Percentiles rank a stretch among this genome's conserved stretches.
Evolutionary conservation across 257 asterid genomes (phyloP).

Genomic region (Fraxinus pennsylvanica): DNA sequence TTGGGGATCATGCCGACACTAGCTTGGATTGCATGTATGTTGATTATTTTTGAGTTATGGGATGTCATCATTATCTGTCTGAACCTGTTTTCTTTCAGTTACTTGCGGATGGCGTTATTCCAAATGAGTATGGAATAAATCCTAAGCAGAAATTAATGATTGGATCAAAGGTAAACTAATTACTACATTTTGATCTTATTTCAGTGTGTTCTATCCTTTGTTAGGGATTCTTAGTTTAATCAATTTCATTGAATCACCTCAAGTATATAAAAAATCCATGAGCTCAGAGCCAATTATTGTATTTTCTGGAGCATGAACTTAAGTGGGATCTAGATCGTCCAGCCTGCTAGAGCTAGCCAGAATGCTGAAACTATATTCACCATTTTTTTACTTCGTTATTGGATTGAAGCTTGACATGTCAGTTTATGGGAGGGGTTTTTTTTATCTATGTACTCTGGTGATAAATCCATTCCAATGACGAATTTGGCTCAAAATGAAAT

Average conservation of each 20-base stretch:
- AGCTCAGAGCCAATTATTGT: neutral
- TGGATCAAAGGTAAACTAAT: constrained; percentile 73
- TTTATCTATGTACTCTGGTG: constrained; percentile 4
- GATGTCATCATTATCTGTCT: neutral
- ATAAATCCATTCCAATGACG: constrained; percentile 1
- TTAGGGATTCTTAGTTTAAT: constrained; percentile 1
- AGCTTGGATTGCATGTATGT: neutral
- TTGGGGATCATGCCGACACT: neutral
- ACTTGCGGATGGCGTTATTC: constrained; percentile 98
- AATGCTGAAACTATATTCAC: constrained; percentile 8
- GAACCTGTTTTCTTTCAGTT: constrained; percentile 37
- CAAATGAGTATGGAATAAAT: constrained; percentile 93
- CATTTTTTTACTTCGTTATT: neutral
- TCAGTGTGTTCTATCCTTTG: constrained; percentile 2
- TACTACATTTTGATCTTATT: neutral
- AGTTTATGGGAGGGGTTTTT: neutral
- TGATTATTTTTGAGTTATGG: constrained; percentile 7
- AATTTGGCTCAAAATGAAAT: neutral
- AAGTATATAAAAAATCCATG: neutral
- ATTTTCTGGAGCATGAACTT: constrained; percentile 2
- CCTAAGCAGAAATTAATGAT: constrained; percentile 83
- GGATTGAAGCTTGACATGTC: constrained; percentile 20
- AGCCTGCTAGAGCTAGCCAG: constrained; percentile 15
- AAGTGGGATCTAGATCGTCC: constrained; percentile 6
- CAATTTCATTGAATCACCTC: constrained; percentile 3